Percentiles rank a stretch among this genome's conserved stretches.
Evolutionary conservation across 208 protist species (phyloP).

Genomic region (Trypanosoma lewisi): DNA sequence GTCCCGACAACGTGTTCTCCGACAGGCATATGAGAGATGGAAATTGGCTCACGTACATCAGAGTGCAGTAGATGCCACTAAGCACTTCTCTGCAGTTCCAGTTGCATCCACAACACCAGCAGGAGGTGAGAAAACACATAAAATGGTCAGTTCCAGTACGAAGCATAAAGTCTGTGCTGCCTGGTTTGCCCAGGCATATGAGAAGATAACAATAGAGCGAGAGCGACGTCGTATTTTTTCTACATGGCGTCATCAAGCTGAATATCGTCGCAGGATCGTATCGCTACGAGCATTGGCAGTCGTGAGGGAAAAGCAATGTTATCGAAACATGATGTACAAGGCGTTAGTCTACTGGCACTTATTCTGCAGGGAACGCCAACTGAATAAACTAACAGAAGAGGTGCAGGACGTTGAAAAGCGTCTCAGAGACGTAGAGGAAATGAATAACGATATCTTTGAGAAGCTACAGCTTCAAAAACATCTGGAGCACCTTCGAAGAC

Average conservation of each 20-base stretch:
- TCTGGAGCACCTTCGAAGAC: conserved; percentile 50
- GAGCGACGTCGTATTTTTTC: conserved; percentile 26
- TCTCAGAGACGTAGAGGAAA: conserved; percentile 50
- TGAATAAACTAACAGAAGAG: conserved; percentile 25
- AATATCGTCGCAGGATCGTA: conserved; percentile 20
- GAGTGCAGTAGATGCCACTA: neutral
- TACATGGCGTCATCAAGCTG: conserved; percentile 51
- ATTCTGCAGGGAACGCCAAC: conserved; percentile 31
- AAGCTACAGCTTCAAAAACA: conserved; percentile 81
- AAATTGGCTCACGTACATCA: neutral
- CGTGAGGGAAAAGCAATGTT: conserved; percentile 37
- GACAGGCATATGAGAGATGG: conserved; percentile 22
- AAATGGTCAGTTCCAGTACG: neutral
- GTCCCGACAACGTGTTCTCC: conserved; percentile 9
- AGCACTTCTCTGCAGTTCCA: neutral
- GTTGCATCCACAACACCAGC: too few species aligned
- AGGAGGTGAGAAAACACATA: too few species aligned
- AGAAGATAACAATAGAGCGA: conserved; percentile 19
- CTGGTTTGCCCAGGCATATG: conserved; percentile 19
- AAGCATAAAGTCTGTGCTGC: neutral
- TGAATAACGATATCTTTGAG: conserved; percentile 77
- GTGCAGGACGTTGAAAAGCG: conserved; percentile 38
- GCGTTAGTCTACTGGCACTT: conserved; percentile 53
- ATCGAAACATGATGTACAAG: conserved; percentile 31
- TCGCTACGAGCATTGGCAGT: conserved; percentile 41